Percentiles rank a stretch among this genome's conserved stretches.
phyloP scores from a whole-genome alignment of 768 basidiomycete species.

The Psilocybe cubensis region DNA sequence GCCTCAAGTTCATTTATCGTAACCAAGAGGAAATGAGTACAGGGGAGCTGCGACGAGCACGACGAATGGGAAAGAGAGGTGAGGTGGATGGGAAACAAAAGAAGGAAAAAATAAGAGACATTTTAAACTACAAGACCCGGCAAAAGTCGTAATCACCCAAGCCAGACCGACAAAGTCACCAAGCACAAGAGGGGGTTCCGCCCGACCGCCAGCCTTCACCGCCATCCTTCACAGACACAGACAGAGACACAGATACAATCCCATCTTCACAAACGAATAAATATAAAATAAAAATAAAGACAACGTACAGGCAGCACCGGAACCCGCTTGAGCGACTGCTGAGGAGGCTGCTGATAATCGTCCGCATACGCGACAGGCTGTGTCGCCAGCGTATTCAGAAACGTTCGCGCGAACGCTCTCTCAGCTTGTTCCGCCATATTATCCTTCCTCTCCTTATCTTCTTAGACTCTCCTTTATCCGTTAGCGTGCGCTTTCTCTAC shows the following conservation, averaged over 20 bases:
- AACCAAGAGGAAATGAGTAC: neutral
- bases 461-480: neutral
- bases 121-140: too few relatives aligned
- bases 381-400: slow-evolving; percentile 62
- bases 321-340: slow-evolving; percentile 69
- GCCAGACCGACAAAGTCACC: too few relatives aligned
- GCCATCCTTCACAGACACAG: neutral
- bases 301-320: slow-evolving; percentile 65
- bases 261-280: neutral
- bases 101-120: too few relatives aligned
- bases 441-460: neutral
- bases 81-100: too few relatives aligned
- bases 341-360: slow-evolving; percentile 76
- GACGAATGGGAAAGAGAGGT: too few relatives aligned
- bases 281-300: neutral
- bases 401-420: slow-evolving; percentile 67
- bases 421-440: slow-evolving; percentile 54
- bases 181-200: too few relatives aligned
- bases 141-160: too few relatives aligned
- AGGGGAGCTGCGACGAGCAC: neutral
- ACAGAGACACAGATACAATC: neutral
- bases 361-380: slow-evolving; percentile 73
- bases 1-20: neutral
- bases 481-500: neutral
- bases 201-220: too few relatives aligned